Evolutionary conservation across 108 stramenopile species (phyloP), one percentile per base, ranked within the genome.

Genomic region (Schizochytrium sp.): DNA sequence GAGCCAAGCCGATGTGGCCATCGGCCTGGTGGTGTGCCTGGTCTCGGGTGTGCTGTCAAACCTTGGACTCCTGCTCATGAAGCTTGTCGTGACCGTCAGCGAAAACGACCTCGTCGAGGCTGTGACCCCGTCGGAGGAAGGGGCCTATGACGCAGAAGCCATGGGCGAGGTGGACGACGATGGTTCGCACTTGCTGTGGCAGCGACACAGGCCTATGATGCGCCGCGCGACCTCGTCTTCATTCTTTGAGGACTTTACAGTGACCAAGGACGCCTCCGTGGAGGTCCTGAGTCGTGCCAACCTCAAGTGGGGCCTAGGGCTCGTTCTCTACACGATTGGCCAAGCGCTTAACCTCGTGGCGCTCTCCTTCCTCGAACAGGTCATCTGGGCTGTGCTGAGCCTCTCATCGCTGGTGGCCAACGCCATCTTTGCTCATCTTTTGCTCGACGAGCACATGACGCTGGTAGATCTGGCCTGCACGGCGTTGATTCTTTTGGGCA

Each of bases 321-420:
- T 83, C 23, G 45, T 47, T 12, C n/a, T 23, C 18, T 83, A 53
- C 76, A 53, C 51, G 23, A 45, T 45, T 0, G 76, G 76, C 6
- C 76, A 83, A 4, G 76, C 51, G 25, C 51, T 83, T 25, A 83
- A 83, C 51, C 45, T 83, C 48, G 28, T 83, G 8, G 45, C 76
- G 23, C 28, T 83, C n/a, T 83, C 76, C 16, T 83, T 45, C 51
- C 76, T 83, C 10, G 76, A 83, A 23, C 76, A 83, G 23, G 76
- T 83, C 25, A 53, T 83, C 12, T 83, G 76, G 76, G 76, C 76
- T 23, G 76, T 83, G 10, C 51, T 83, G 51, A 83, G 76, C 51
- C 28, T 83, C n/a, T 83, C 28, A 6, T 83, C 76, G 48, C 76
- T 83, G 45, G 76, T 83, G n/a, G 45, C 76, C 45, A 83, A 83